Conservation (phyloP, 768 basidiomycete species). For the Boletus subcaerulescens region DNA sequence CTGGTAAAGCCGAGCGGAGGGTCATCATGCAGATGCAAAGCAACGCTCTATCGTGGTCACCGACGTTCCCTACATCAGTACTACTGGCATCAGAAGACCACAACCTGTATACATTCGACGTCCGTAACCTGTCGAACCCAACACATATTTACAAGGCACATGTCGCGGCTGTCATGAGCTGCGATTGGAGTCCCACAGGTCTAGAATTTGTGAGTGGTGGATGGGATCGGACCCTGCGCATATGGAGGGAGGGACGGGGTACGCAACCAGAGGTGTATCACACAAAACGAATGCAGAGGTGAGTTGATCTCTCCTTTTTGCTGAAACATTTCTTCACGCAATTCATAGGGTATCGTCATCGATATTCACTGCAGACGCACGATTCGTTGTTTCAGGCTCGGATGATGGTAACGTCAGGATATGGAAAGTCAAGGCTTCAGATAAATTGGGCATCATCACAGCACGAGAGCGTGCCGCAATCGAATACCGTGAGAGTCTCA, state of each 20-base stretch:
- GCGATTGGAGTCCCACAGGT: slow-evolving; percentile 97
- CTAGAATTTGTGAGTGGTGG: slow-evolving; percentile 94
- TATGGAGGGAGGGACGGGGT: slow-evolving; percentile 89
- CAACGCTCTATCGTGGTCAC: slow-evolving; percentile 93
- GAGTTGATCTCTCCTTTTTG: slow-evolving; percentile 3
- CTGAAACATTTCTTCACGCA: background rate
- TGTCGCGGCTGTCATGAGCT: slow-evolving; percentile 93
- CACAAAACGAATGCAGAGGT: slow-evolving; percentile 99
- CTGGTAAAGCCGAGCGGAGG: slow-evolving; percentile 91
- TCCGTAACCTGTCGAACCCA: slow-evolving; percentile 76
- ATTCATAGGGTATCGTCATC: slow-evolving; percentile 76
- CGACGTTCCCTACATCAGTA: slow-evolving; percentile 87
- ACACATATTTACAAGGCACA: slow-evolving; percentile 97
- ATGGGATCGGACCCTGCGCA: slow-evolving; percentile 91
- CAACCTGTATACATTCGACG: slow-evolving; percentile 97
- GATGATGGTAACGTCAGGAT: slow-evolving; percentile 94
- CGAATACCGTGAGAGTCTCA: slow-evolving; percentile 87
- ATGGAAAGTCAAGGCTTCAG: slow-evolving; percentile 93
- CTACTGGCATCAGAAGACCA: slow-evolving; percentile 98
- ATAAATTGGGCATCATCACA: slow-evolving; percentile 88
- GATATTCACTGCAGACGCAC: slow-evolving; percentile 84
- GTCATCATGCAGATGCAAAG: slow-evolving; percentile 93
- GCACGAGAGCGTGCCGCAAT: slow-evolving; percentile 87
- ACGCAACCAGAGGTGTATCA: slow-evolving; percentile 89
- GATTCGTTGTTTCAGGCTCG: slow-evolving; percentile 87